phyloP scores from a whole-genome alignment of 306 rosid species.

The Quercus suber region DNA sequence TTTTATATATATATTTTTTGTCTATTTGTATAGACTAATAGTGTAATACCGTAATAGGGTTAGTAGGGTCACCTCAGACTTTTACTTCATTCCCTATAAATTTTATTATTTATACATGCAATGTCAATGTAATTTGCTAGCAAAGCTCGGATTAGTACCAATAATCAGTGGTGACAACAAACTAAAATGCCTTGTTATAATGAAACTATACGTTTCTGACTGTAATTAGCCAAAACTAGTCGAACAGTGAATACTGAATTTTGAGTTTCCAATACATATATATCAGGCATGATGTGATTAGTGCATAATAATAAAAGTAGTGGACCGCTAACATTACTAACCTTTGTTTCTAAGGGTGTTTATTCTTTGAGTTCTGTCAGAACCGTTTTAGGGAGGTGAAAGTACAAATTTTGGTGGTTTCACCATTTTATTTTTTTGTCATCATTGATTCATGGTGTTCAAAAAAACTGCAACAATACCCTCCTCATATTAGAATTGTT shows the following conservation, averaged over 20 bases:
- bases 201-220: too few species aligned
- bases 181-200: too few species aligned
- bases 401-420: not conserved
- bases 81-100: not conserved
- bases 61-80: not conserved
- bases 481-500: too few species aligned
- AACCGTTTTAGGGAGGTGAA: not conserved
- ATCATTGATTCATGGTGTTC: not conserved
- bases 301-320: too few species aligned
- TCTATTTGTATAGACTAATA: not conserved
- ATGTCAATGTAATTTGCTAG: not conserved
- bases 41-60: not conserved
- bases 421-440: not conserved
- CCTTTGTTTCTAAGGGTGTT: too few species aligned
- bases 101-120: not conserved
- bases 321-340: too few species aligned
- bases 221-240: too few species aligned
- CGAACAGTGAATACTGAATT: too few species aligned
- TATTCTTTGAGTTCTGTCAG: too few species aligned
- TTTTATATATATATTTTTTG: not conserved
- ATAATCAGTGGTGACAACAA: not conserved
- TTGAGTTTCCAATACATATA: too few species aligned
- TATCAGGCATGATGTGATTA: too few species aligned
- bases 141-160: not conserved
- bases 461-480: too few species aligned